These are phyloP conservation scores for Selenicereus undatus DNA, from an alignment of 148 eudicot species.

Conservation along the genomic window DNA sequence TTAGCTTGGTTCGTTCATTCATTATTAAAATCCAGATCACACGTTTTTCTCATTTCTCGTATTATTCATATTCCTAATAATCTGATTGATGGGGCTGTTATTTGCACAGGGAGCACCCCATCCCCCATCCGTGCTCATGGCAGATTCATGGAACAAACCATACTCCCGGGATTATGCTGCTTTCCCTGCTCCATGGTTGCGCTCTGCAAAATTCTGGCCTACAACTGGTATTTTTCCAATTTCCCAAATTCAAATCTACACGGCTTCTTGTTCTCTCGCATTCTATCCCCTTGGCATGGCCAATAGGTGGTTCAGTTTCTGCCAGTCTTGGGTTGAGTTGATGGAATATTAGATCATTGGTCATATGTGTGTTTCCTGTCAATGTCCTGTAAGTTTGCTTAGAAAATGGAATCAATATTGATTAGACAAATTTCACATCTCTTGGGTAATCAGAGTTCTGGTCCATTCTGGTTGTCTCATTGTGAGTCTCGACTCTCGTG, in stretches of 20 bases:
- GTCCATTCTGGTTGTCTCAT: not conserved
- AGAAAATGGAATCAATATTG: not conserved
- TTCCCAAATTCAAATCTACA: not conserved
- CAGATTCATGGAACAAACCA: constrained; percentile 89
- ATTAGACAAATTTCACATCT: not conserved
- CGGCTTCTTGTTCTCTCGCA: not conserved
- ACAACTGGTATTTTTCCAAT: constrained; percentile 52
- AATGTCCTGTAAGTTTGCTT: not conserved
- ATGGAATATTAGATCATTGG: not conserved
- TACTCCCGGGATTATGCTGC: constrained; percentile 95
- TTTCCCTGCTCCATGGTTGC: constrained; percentile 94
- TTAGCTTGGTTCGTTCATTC: not conserved
- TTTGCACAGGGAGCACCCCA: constrained; percentile 90
- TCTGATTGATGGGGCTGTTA: not conserved
- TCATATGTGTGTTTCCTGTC: not conserved
- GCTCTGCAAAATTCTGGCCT: constrained; percentile 95
- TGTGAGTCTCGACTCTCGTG: not conserved
- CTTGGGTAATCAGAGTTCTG: not conserved
- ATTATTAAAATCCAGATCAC: not conserved
- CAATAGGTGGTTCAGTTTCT: not conserved
- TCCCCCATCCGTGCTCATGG: constrained; percentile 90
- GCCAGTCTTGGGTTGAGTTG: not conserved
- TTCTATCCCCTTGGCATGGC: too few species aligned
- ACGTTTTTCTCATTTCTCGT: not conserved
- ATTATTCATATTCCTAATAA: not conserved